A percentile compares a stretch with the other conserved stretches of the same genome.
Evolutionary conservation across 495 filamentous ascomycete genomes (phyloP).

Genomic region (Penicillium cinerascens): DNA sequence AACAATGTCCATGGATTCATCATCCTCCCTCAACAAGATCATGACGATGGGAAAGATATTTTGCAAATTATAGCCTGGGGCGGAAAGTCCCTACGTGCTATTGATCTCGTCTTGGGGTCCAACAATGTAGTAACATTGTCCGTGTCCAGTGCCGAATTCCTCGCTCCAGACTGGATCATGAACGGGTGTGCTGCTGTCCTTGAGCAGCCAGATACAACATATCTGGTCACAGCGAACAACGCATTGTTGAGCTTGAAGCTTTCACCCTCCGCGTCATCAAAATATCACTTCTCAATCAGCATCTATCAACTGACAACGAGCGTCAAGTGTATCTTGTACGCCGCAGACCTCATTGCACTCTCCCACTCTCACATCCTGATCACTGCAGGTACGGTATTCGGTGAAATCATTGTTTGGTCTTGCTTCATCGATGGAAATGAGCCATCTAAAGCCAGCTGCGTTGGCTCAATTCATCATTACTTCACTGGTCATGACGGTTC

Average conservation of each 20-base stretch:
- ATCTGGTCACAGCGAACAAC: conserved; percentile 83
- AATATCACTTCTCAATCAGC: conserved; percentile 27
- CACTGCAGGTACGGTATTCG: conserved; percentile 87
- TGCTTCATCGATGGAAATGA: conserved; percentile 38
- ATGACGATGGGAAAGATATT: conserved; percentile 19
- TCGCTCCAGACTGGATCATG: conserved; percentile 77
- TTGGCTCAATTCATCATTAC: conserved; percentile 56
- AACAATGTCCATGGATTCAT: conserved; percentile 45
- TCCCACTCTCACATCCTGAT: conserved; percentile 60
- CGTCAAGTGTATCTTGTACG: conserved; percentile 83
- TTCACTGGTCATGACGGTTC: conserved; percentile 93
- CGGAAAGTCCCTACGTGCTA: conserved; percentile 65
- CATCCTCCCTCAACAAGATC: conserved; percentile 15
- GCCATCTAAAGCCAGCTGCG: conserved; percentile 8
- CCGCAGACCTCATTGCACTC: conserved; percentile 67
- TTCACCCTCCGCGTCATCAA: conserved; percentile 7
- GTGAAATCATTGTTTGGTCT: conserved; percentile 89
- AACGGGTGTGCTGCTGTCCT: conserved; percentile 51
- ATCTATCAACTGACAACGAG: conserved; percentile 54
- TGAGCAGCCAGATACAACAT: conserved; percentile 19
- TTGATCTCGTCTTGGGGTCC: conserved; percentile 31
- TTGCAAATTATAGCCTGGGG: conserved; percentile 66
- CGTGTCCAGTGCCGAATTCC: conserved; percentile 34
- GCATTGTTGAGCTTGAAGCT: conserved; percentile 51
- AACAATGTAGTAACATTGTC: conserved; percentile 5